Evolutionary conservation across 345 rosid species (phyloP).

Genomic region (Garcia nutans): DNA sequence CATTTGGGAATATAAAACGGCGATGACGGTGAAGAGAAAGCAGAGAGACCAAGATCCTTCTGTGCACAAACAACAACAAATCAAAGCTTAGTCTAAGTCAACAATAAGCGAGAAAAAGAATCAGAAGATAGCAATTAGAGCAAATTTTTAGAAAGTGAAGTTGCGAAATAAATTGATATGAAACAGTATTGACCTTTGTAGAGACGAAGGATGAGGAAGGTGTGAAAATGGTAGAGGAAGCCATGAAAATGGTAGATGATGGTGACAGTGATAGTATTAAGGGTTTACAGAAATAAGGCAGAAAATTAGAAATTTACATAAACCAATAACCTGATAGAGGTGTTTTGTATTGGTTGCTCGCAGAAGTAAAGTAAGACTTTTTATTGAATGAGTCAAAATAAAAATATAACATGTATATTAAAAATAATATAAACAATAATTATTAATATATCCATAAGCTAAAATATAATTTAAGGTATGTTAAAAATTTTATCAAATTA

Average conservation of each 20-base stretch:
- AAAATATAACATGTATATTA: no score
- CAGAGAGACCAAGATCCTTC: conserved; percentile 53
- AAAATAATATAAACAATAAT: no score
- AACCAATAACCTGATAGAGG: no score
- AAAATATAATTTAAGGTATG: no score
- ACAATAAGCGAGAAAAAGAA: background rate
- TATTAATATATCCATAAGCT: no score
- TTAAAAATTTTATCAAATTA: no score
- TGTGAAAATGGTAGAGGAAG: conserved; percentile 4
- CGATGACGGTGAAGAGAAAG: conserved; percentile 36
- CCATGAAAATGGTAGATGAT: background rate
- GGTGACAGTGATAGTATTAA: no score
- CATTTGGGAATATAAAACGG: conserved; percentile 51
- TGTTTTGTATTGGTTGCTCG: no score
- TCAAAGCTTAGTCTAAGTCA: background rate
- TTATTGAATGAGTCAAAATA: no score
- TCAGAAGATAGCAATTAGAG: background rate
- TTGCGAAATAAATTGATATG: background rate
- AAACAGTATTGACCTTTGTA: conserved; percentile 8
- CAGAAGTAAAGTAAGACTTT: no score
- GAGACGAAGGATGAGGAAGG: conserved; percentile 7
- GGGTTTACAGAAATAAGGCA: no score
- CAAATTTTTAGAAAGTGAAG: background rate
- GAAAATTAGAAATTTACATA: no score
- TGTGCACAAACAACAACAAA: conserved; percentile 13